Conservation (phyloP, 495 filamentous ascomycete genomes). For the Trichoderma orchidacearum region DNA sequence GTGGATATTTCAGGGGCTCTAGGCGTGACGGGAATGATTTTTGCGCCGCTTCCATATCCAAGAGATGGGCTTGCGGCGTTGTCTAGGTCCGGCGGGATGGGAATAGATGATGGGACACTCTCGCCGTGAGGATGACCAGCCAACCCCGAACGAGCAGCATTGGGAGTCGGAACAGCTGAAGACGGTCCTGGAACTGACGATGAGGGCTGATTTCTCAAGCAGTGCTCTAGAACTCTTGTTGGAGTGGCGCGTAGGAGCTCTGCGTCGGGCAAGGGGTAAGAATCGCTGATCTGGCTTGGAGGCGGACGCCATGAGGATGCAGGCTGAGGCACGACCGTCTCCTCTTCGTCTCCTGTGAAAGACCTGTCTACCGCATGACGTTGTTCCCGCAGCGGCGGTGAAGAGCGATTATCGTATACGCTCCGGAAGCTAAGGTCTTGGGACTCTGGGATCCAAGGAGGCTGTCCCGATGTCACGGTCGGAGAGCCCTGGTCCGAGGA, state of each 20-base stretch:
- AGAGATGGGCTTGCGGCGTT: neutral
- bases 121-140: neutral
- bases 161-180: too few species aligned
- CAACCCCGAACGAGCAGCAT: neutral
- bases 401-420: slow-evolving; percentile 27
- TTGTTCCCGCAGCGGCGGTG: slow-evolving; percentile 15
- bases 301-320: neutral
- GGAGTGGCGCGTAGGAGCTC: neutral
- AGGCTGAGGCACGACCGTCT: neutral
- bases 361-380: neutral
- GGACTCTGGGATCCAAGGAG: slow-evolving; percentile 10
- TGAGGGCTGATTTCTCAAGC: neutral
- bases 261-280: neutral
- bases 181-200: neutral
- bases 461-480: neutral
- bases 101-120: neutral
- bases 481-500: neutral
- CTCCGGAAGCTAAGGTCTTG: slow-evolving; percentile 29
- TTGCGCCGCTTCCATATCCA: neutral
- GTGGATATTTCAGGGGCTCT: neutral
- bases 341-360: neutral
- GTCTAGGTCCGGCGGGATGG: neutral
- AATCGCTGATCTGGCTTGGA: slow-evolving; percentile 2
- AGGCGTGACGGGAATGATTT: neutral
- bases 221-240: slow-evolving; percentile 1